phyloP scores from a whole-genome alignment of 441 rosid genomes.

The Pelargonium fulgidum region DNA sequence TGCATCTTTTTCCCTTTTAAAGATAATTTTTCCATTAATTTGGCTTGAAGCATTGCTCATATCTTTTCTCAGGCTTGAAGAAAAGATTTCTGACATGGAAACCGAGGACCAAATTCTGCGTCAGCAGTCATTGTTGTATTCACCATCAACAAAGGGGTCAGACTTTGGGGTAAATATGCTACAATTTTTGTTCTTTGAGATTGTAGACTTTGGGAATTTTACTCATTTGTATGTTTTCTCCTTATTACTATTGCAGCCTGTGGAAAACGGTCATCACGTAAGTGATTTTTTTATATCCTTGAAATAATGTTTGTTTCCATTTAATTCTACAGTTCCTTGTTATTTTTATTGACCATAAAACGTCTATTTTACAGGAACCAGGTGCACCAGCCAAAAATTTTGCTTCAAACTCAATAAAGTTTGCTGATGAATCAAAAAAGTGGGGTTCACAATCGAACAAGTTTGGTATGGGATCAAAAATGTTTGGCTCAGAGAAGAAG shows the following conservation, averaged over 20 bases:
- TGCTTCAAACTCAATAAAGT: neutral
- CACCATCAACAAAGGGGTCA: conserved; percentile 19
- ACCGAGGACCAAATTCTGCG: conserved; percentile 53
- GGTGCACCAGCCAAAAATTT: neutral
- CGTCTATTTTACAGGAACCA: conserved; percentile 40
- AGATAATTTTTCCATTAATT: neutral
- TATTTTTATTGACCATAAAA: conserved; percentile 21
- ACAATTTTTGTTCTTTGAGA: conserved; percentile 14
- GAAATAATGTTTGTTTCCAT: neutral
- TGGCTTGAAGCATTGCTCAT: conserved; percentile 19
- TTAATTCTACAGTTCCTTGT: conserved; percentile 18
- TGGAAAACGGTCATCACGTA: conserved; percentile 69
- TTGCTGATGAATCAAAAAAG: neutral
- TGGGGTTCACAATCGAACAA: conserved; percentile 5
- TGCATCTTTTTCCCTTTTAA: neutral
- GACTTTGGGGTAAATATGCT: conserved; percentile 32
- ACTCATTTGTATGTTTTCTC: conserved; percentile 20
- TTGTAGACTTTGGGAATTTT: conserved; percentile 9
- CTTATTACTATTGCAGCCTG: conserved; percentile 43
- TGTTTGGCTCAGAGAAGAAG: conserved; percentile 7
- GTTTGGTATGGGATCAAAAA: neutral
- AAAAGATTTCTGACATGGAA: conserved; percentile 76
- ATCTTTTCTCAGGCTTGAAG: conserved; percentile 59
- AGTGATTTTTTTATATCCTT: conserved; percentile 24
- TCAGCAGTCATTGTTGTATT: conserved; percentile 44